phyloP scores from a whole-genome alignment of 2,329 filamentous ascomycete species.

The Lachnellula cervina region DNA sequence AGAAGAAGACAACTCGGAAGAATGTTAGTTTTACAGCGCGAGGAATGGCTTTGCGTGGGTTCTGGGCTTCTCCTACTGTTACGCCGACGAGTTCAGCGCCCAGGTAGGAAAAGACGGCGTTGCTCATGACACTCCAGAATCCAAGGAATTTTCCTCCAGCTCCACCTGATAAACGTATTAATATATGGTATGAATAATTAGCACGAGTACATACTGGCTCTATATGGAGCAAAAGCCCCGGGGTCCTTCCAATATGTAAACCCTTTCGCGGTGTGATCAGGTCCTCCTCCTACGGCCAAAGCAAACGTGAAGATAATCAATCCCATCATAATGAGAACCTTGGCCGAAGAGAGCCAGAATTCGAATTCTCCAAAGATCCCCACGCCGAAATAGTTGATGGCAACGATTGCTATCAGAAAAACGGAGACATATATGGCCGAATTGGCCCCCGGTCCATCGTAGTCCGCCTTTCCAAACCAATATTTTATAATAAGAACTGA shows the following conservation, averaged over 20 bases:
- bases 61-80: conserved; percentile 59
- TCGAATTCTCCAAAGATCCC: conserved; percentile 41
- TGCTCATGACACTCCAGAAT: conserved; percentile 48
- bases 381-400: conserved; percentile 59
- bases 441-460: conserved; percentile 47
- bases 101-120: conserved; percentile 55
- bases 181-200: conserved; percentile 3
- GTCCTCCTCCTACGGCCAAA: conserved; percentile 60
- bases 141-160: conserved; percentile 50
- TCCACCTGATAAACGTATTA: conserved; percentile 40
- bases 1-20: conserved; percentile 58
- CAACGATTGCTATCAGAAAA: conserved; percentile 57
- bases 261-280: conserved; percentile 47
- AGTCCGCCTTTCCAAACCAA: conserved; percentile 55
- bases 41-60: conserved; percentile 61
- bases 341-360: conserved; percentile 51
- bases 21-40: conserved; percentile 58
- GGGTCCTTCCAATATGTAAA: conserved; percentile 47
- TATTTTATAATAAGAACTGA: conserved; percentile 73
- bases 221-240: conserved; percentile 36
- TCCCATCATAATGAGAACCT: conserved; percentile 62
- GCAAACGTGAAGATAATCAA: conserved; percentile 62
- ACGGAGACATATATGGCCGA: conserved; percentile 76
- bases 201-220: conserved; percentile 16
- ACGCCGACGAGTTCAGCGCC: conserved; percentile 59